A percentile compares a stretch with the other conserved stretches of the same genome.
Evolutionary conservation across 108 stramenopile species (phyloP).

Genomic region (Pseudonitzschia pungens): DNA sequence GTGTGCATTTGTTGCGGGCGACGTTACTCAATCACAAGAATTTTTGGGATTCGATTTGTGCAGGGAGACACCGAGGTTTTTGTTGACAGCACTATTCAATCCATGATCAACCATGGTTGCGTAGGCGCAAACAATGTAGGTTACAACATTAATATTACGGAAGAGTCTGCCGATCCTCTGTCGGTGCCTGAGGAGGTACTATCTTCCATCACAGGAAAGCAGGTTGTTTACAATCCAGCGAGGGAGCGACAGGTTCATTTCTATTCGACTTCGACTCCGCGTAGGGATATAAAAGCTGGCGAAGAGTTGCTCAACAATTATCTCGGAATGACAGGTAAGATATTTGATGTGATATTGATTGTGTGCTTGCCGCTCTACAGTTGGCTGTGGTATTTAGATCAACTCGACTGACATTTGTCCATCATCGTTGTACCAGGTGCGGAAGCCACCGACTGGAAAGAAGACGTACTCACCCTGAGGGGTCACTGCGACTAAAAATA

Average conservation of each 20-base stretch:
- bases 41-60: background rate
- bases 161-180: background rate
- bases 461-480: background rate
- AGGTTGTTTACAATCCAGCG: conserved; percentile 31
- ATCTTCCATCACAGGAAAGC: background rate
- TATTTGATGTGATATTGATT: background rate
- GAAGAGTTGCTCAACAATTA: conserved; percentile 28
- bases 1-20: background rate
- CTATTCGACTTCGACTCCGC: conserved; percentile 3
- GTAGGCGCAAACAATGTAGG: conserved; percentile 14
- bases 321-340: conserved; percentile 8
- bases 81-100: conserved; percentile 25
- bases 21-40: background rate
- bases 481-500: conserved; percentile 2
- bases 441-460: background rate
- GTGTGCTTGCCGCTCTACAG: background rate
- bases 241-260: conserved; percentile 28
- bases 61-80: conserved; percentile 21
- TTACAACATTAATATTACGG: background rate
- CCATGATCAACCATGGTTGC: conserved; percentile 21
- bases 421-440: background rate
- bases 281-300: conserved; percentile 18
- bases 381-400: too few species aligned
- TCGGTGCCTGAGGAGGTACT: background rate
- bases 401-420: too few species aligned